A percentile compares a stretch with the other conserved stretches of the same genome.
Evolutionary conservation across 108 stramenopile species (phyloP).

Genomic region (Hondaea fermentalgiana): DNA sequence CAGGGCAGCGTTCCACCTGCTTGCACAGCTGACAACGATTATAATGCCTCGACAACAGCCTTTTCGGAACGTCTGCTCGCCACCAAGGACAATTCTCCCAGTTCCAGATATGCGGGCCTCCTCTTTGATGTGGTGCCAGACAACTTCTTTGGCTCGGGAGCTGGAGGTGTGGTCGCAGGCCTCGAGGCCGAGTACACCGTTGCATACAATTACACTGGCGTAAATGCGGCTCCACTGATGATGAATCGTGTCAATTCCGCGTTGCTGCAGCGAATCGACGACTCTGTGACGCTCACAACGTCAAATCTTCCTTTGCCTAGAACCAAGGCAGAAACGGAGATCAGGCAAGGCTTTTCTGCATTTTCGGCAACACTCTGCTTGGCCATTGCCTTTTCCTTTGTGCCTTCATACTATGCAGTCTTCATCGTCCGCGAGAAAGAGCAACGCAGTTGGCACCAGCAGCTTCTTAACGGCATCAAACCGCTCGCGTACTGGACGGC

Average conservation of each 20-base stretch:
- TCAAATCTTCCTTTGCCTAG: background rate
- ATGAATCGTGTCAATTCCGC: background rate
- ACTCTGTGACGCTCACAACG: background rate
- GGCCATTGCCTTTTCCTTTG: constrained; percentile 41
- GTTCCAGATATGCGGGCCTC: background rate
- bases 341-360: background rate
- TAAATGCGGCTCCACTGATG: constrained; percentile 8
- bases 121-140: background rate
- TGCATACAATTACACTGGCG: background rate
- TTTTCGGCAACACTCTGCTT: constrained; percentile 39
- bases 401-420: constrained; percentile 42
- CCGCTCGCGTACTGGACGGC: constrained; percentile 44
- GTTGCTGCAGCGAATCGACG: background rate
- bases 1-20: background rate
- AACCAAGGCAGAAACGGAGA: background rate
- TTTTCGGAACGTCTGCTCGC: background rate
- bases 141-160: background rate
- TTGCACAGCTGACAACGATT: background rate
- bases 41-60: background rate
- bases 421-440: constrained; percentile 41
- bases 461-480: constrained; percentile 40
- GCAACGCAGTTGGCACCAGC: constrained; percentile 33
- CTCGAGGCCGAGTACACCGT: background rate
- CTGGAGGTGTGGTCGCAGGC: background rate
- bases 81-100: background rate